Evolutionary conservation across 345 rosid genomes (phyloP).

Genomic region (Aquilaria yunnanensis): DNA sequence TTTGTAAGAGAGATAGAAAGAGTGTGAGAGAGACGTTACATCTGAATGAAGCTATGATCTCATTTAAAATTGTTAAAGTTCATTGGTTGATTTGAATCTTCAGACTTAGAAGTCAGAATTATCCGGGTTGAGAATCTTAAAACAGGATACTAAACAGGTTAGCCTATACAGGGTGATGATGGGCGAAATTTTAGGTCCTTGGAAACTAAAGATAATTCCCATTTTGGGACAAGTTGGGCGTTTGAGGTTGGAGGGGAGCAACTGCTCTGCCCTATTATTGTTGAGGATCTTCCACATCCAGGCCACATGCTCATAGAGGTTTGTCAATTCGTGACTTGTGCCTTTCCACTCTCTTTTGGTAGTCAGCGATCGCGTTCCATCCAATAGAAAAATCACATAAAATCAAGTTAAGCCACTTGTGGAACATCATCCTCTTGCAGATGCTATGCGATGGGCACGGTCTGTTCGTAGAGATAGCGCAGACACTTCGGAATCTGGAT

Average conservation of each 20-base stretch:
- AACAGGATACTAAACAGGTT: not conserved
- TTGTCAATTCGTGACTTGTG: not conserved
- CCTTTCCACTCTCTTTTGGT: not conserved
- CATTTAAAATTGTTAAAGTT: too few species aligned
- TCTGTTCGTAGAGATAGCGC: constrained; percentile 50
- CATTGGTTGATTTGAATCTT: too few species aligned
- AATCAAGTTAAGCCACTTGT: not conserved
- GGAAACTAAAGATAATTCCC: constrained; percentile 14
- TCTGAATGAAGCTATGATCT: too few species aligned
- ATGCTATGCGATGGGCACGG: constrained; percentile 52
- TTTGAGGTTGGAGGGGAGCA: constrained; percentile 35
- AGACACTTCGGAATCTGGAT: constrained; percentile 33
- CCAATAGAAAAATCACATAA: not conserved
- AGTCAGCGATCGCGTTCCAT: too few species aligned
- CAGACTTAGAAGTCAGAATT: too few species aligned
- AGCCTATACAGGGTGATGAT: constrained; percentile 17
- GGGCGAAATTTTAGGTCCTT: constrained; percentile 24
- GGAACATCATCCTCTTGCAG: constrained; percentile 21
- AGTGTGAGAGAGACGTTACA: not conserved
- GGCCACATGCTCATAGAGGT: constrained; percentile 67
- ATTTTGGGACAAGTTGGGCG: constrained; percentile 40
- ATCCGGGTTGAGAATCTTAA: too few species aligned
- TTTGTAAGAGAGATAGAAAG: not conserved
- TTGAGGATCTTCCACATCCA: constrained; percentile 52
- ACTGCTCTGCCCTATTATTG: constrained; percentile 44